Evolutionary conservation across 495 filamentous ascomycete genomes (phyloP), one percentile per base, ranked within the genome.

Genomic region (Penicillium lividum): DNA sequence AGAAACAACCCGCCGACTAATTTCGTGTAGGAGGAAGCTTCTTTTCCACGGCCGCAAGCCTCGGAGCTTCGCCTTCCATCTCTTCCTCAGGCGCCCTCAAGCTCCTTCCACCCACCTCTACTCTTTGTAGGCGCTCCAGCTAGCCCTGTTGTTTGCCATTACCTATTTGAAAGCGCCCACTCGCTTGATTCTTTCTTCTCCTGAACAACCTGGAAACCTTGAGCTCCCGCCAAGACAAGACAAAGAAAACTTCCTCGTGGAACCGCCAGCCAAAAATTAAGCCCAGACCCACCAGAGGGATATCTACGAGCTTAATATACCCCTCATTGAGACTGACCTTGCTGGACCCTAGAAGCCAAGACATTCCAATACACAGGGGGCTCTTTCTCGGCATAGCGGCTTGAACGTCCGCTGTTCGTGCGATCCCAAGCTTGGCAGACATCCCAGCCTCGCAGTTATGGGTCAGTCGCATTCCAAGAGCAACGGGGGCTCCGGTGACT

Each of bases 381-480:
- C 61, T 52, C 54, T 62, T 66, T 61, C 63, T 65, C 60, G 63
- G 64, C 65, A 40, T 64, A 57, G 56, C 56, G 60, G 56, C 55
- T 65, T 59, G 51, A 65, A 66, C 66, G 58, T 63, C 57, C 57
- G 61, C 61, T 57, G 54, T 64, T 67, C 59, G 66, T 67, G 60
- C 65, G 53, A 65, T 65, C 51, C 53, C 50, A 61, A 65, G 65
- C 73, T 77, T 74, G 70, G 72, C 70, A 71, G 54, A 67, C 45
- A 71, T 70, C 68, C 65, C 38, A 64, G 59, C 67, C 65, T 69
- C 72, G 65, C 68, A 63, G 78, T 59, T 51, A 98, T 98, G 93
- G 93, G 93, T 75, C 95, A 97, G 79, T 86, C 91, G 80, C 82
- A 85, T 72, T 98, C 93, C 69, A 97, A 94, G 78, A 77, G 79